A percentile compares a stretch with the other conserved stretches of the same genome.
These are phyloP conservation scores for Backusella macrospora DNA, from an alignment of 192 early-diverging fungal species.

Conservation along the genomic window DNA sequence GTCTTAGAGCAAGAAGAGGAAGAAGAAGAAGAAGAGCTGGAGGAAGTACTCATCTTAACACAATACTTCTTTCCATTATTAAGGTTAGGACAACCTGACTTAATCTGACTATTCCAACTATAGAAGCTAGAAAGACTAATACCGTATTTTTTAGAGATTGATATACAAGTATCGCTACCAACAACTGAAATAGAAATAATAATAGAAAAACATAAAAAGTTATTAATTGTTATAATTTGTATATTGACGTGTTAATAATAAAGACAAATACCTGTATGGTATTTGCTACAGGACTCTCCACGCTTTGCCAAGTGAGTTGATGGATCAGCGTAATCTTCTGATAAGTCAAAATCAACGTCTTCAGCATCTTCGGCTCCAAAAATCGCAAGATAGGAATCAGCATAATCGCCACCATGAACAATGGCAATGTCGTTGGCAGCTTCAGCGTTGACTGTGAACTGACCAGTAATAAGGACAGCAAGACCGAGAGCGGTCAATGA, in stretches of 20 bases:
- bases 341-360: slow-evolving; percentile 26
- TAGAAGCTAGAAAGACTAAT: slow-evolving; percentile 28
- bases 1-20: slow-evolving; percentile 8
- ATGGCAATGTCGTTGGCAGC: slow-evolving; percentile 13
- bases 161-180: slow-evolving; percentile 29
- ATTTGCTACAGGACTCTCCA: slow-evolving; percentile 25
- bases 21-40: background rate
- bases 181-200: slow-evolving; percentile 12
- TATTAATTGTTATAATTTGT: background rate
- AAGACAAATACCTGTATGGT: slow-evolving; percentile 26
- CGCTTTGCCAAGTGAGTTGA: slow-evolving; percentile 14
- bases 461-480: slow-evolving; percentile 14
- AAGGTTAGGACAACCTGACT: slow-evolving; percentile 37
- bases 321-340: slow-evolving; percentile 14
- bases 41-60: slow-evolving; percentile 17
- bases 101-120: slow-evolving; percentile 32
- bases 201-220: background rate
- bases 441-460: slow-evolving; percentile 13
- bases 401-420: background rate
- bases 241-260: background rate
- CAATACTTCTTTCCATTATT: slow-evolving; percentile 35
- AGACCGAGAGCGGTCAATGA: slow-evolving; percentile 27
- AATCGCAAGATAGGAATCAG: slow-evolving; percentile 16
- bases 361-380: slow-evolving; percentile 18
- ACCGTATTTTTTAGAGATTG: slow-evolving; percentile 26